Evolutionary conservation across 441 rosid species (phyloP), one percentile per base, ranked within the genome.

Genomic region (Mallotus japonicus): DNA sequence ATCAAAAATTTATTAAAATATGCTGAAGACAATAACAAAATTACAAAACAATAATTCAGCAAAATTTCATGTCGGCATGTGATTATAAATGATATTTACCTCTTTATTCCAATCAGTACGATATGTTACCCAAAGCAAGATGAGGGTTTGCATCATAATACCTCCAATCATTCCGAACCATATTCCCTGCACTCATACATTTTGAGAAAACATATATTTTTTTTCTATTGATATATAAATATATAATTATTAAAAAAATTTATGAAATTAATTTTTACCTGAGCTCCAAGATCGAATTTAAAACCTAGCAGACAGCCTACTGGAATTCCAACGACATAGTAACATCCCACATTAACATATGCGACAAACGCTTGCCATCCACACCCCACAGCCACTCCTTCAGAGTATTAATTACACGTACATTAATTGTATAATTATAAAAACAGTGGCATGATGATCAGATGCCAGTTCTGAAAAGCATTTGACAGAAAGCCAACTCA

Each of bases 321-420:
- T 10, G 93, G 91, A 61, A 86, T 37, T 0, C 92, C 89, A 24
- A 84, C 77, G 3, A 86, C 7, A 67, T 90, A 87, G 66, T 90
- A 88, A 68, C 93, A 88, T 6, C 67, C 91, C 34, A 86, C 76
- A 75, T 88, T 90, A 15, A 87, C 91, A 59, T 82, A 84, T 0
- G 93, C 96, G 3, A 88, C 87, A 0, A 63, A 54, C 0, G 84
- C 76, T 72, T 88, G 93, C 95, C 95, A 86, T 68, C 92, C 91
- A 16, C 91, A 89, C 6, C 95, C 95, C 8, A 90, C 71, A 1
- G 92, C 95, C 63, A 87, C 90, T 6, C 92, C 91, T 47, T 24
- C n/a, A 32, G n/a, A 24, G 28, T 46, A 20, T 34, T 24, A 0
- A 24, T 24, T 28, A 6, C 46, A 42, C 3, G 46, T 42, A 5